These are phyloP conservation scores for Citrus mangshanensis DNA, from an alignment of 345 rosid genomes.

Conservation along the genomic window DNA sequence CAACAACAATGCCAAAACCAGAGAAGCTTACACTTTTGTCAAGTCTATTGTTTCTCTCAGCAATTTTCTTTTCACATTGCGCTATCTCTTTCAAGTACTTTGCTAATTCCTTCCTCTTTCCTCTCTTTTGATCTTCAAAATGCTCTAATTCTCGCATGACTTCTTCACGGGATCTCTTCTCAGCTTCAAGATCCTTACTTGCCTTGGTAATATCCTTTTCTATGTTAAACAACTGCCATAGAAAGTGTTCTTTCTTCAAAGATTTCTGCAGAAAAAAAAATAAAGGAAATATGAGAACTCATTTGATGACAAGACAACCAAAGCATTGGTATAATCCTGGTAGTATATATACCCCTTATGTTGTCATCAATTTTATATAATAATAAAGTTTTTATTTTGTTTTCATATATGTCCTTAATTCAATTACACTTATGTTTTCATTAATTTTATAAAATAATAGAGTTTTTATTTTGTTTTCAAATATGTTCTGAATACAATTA, in stretches of 20 bases:
- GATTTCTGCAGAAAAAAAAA: constrained; percentile 58
- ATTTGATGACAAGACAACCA: not conserved
- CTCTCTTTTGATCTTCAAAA: constrained; percentile 57
- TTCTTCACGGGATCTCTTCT: constrained; percentile 54
- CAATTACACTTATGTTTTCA: too few relatives aligned
- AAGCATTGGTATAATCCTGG: not conserved
- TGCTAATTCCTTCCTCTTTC: constrained; percentile 72
- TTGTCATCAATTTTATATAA: too few relatives aligned
- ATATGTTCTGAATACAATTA: too few relatives aligned
- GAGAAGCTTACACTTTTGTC: constrained; percentile 65
- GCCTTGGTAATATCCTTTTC: constrained; percentile 66
- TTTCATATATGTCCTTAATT: too few relatives aligned
- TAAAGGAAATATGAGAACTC: not conserved
- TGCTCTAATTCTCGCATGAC: constrained; percentile 59
- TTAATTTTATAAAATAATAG: too few relatives aligned
- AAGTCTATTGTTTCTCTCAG: constrained; percentile 64
- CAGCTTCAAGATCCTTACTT: constrained; percentile 63
- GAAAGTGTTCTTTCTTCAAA: constrained; percentile 74
- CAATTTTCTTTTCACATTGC: constrained; percentile 70
- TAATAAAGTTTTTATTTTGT: too few relatives aligned
- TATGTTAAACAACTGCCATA: constrained; percentile 83
- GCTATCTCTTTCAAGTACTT: constrained; percentile 81
- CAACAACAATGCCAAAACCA: not conserved
- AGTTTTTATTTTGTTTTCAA: too few relatives aligned
- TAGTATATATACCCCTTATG: too few relatives aligned